Evolutionary conservation across 2,329 filamentous ascomycete genomes (phyloP).

Genomic region (Pseudogymnoascus sp.): DNA sequence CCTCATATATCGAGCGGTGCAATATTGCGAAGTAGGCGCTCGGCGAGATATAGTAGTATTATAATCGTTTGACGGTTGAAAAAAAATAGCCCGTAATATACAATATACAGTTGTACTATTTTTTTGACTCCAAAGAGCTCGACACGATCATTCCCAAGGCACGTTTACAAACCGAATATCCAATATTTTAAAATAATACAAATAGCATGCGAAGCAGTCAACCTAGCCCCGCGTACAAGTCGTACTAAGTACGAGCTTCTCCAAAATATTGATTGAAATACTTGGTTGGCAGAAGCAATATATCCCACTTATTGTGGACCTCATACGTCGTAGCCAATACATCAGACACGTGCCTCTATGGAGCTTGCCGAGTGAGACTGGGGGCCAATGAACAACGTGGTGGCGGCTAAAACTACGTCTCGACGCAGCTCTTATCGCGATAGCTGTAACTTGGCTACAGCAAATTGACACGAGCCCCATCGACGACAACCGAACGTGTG

Average conservation of each 20-base stretch:
- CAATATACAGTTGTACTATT: no score
- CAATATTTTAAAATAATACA: no score
- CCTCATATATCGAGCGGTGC: no score
- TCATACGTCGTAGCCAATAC: not conserved
- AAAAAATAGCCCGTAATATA: not conserved
- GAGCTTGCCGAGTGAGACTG: not conserved
- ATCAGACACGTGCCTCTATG: not conserved
- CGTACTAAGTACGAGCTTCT: not conserved
- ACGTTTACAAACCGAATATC: no score
- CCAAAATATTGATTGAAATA: not conserved
- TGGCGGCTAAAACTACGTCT: not conserved
- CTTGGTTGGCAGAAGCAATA: not conserved
- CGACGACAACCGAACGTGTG: not conserved
- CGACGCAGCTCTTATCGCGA: conserved; percentile 3
- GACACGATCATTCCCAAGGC: no score
- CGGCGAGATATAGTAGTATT: no score
- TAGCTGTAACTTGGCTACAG: not conserved
- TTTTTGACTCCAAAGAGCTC: no score
- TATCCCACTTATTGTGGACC: not conserved
- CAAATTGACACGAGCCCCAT: not conserved
- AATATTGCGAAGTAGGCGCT: no score
- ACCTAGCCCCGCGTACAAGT: not conserved
- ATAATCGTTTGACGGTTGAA: no score
- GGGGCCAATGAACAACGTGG: conserved; percentile 1
- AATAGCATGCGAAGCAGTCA: not conserved